Conservation (phyloP, 2,329 filamentous ascomycete species). For the Aspergillus eucalypticola region DNA sequence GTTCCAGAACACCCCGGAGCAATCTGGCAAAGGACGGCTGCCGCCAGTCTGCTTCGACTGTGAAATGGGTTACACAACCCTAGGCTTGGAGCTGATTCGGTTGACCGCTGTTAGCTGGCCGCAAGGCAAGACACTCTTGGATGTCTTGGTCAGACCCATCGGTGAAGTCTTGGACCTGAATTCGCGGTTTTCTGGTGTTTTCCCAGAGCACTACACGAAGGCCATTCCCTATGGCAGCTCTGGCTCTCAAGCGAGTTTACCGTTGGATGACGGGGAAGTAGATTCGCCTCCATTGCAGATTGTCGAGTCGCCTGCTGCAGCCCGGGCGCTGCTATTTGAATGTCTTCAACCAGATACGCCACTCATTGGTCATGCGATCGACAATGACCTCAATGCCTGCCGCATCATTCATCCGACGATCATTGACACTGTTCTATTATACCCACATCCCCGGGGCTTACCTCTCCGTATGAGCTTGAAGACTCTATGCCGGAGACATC, state of each 20-base stretch:
- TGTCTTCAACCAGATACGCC: slow-evolving; percentile 75
- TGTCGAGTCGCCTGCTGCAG: slow-evolving; percentile 71
- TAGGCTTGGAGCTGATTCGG: slow-evolving; percentile 85
- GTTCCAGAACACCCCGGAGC: slow-evolving; percentile 71
- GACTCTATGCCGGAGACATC: slow-evolving; percentile 66
- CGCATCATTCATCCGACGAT: slow-evolving; percentile 82
- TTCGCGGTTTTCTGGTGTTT: slow-evolving; percentile 86
- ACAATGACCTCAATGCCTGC: slow-evolving; percentile 88
- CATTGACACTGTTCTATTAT: slow-evolving; percentile 83
- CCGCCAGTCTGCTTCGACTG: slow-evolving; percentile 81
- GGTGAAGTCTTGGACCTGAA: slow-evolving; percentile 89
- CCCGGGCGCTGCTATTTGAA: slow-evolving; percentile 74
- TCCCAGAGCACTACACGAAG: slow-evolving; percentile 70
- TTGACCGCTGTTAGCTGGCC: slow-evolving; percentile 90
- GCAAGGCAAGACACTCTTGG: slow-evolving; percentile 69
- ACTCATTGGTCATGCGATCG: slow-evolving; percentile 87
- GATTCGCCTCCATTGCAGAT: slow-evolving; percentile 61
- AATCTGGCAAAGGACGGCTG: slow-evolving; percentile 31
- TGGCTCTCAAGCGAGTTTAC: slow-evolving; percentile 21
- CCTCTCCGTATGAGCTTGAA: slow-evolving; percentile 79
- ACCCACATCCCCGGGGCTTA: slow-evolving; percentile 73
- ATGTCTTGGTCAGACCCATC: slow-evolving; percentile 79
- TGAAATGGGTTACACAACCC: slow-evolving; percentile 93
- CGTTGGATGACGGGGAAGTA: slow-evolving; percentile 25
- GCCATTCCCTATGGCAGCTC: slow-evolving; percentile 60